Evolutionary conservation across 1,139 yeast species (phyloP).

Genomic region (Sugiyamaella castrensis): DNA sequence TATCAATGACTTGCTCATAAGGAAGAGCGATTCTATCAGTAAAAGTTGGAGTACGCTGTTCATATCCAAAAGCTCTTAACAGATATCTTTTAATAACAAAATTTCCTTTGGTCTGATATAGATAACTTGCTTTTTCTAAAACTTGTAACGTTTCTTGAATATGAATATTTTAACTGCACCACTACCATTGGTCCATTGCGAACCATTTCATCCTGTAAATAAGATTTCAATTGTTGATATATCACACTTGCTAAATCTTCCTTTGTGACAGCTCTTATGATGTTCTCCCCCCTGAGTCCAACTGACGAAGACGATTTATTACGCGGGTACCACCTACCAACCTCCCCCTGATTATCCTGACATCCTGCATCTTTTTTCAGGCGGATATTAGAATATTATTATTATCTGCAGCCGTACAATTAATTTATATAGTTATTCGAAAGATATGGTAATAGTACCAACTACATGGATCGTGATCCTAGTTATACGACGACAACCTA

Average conservation of each 20-base stretch:
- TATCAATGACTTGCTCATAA: slow-evolving; percentile 12
- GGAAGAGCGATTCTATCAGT: slow-evolving; percentile 5
- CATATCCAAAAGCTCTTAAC: slow-evolving; percentile 8
- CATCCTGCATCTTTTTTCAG: too few species aligned
- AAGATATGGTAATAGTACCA: too few species aligned
- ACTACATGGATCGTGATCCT: too few species aligned
- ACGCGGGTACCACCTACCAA: too few species aligned
- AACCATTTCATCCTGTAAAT: background rate
- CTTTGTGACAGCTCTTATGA: slow-evolving; percentile 37
- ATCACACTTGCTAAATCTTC: slow-evolving; percentile 22
- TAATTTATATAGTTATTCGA: too few species aligned
- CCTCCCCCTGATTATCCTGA: too few species aligned
- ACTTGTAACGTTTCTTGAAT: background rate
- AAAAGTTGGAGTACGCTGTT: slow-evolving; percentile 4
- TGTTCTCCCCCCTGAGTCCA: too few species aligned
- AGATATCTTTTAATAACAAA: slow-evolving; percentile 6
- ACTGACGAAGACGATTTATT: too few species aligned
- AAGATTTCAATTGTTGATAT: slow-evolving; percentile 8
- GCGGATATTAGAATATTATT: too few species aligned
- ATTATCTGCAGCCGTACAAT: too few species aligned
- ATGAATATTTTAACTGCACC: background rate
- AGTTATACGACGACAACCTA: too few species aligned
- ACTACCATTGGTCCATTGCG: slow-evolving; percentile 1
- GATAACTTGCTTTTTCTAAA: slow-evolving; percentile 11
- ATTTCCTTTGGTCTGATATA: slow-evolving; percentile 12